phyloP scores from a whole-genome alignment of 306 rosid genomes.

The Malus fusca region DNA sequence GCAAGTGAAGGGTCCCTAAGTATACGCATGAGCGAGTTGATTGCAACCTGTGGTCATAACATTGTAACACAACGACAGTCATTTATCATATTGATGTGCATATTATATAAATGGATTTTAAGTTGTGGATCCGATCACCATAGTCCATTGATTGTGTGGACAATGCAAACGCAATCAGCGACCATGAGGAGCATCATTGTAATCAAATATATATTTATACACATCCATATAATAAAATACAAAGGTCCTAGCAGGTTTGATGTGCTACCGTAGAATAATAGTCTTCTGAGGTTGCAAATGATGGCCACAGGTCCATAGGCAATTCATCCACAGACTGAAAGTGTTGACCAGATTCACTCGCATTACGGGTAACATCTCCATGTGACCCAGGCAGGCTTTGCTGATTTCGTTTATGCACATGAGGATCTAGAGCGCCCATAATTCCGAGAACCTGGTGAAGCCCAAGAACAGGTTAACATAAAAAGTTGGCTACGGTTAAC shows the following conservation, averaged over 20 bases:
- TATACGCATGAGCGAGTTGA: slow-evolving; percentile 95
- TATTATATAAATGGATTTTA: background rate
- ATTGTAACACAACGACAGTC: background rate
- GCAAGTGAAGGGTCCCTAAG: slow-evolving; percentile 96
- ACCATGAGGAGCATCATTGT: background rate
- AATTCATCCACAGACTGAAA: slow-evolving; percentile 83
- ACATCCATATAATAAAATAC: slow-evolving; percentile 4
- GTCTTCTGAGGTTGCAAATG: slow-evolving; percentile 94
- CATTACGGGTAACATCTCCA: slow-evolving; percentile 72
- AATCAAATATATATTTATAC: background rate
- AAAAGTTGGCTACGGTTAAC: background rate
- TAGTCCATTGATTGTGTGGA: background rate
- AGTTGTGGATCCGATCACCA: background rate
- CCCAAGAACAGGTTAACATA: slow-evolving; percentile 17
- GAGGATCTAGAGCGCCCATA: slow-evolving; percentile 99
- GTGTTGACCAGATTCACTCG: slow-evolving; percentile 86
- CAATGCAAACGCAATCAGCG: background rate
- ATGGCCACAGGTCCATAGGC: slow-evolving; percentile 87
- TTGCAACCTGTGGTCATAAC: slow-evolving; percentile 64
- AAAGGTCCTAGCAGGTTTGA: slow-evolving; percentile 9
- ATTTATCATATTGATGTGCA: background rate
- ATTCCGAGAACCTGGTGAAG: slow-evolving; percentile 81
- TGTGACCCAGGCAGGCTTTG: slow-evolving; percentile 71
- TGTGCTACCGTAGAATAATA: slow-evolving; percentile 76
- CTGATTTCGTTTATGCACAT: slow-evolving; percentile 78